phyloP scores from a whole-genome alignment of 2,329 filamentous ascomycete genomes.

The Mollisiaceae sp. region DNA sequence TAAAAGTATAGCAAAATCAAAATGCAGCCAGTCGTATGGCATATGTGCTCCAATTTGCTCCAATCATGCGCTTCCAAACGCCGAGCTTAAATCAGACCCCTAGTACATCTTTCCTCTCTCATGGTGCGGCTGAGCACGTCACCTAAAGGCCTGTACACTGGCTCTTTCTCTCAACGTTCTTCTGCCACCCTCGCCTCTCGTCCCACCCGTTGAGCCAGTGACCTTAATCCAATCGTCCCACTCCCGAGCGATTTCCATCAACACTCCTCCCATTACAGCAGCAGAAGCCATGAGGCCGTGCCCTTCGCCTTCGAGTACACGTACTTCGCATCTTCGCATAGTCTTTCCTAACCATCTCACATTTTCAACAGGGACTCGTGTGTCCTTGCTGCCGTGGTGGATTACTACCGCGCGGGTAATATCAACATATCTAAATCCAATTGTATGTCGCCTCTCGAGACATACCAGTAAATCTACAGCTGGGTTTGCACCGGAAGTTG shows the following conservation, averaged over 20 bases:
- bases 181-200: constrained; percentile 36
- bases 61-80: constrained; percentile 15
- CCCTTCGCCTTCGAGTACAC: constrained; percentile 87
- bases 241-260: constrained; percentile 92
- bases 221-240: constrained; percentile 86
- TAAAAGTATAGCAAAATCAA: constrained; percentile 11
- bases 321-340: constrained; percentile 91
- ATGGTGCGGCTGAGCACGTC: constrained; percentile 11
- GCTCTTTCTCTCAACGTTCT: constrained; percentile 40
- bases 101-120: constrained; percentile 7
- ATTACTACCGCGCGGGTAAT: constrained; percentile 91
- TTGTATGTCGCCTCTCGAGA: constrained; percentile 85
- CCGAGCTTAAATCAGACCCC: constrained; percentile 12
- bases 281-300: constrained; percentile 97
- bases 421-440: constrained; percentile 96
- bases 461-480: constrained; percentile 93
- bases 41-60: constrained; percentile 8
- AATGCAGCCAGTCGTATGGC: constrained; percentile 11
- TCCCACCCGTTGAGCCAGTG: constrained; percentile 47
- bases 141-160: constrained; percentile 41
- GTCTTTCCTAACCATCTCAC: constrained; percentile 92
- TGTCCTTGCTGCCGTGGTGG: constrained; percentile 90
- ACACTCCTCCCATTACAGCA: constrained; percentile 87
- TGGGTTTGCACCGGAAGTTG: constrained; percentile 89
- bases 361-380: constrained; percentile 91